Base-by-base conservation (phyloP, 768 basidiomycete genomes). In the Rhodotorula diobovata region DNA sequence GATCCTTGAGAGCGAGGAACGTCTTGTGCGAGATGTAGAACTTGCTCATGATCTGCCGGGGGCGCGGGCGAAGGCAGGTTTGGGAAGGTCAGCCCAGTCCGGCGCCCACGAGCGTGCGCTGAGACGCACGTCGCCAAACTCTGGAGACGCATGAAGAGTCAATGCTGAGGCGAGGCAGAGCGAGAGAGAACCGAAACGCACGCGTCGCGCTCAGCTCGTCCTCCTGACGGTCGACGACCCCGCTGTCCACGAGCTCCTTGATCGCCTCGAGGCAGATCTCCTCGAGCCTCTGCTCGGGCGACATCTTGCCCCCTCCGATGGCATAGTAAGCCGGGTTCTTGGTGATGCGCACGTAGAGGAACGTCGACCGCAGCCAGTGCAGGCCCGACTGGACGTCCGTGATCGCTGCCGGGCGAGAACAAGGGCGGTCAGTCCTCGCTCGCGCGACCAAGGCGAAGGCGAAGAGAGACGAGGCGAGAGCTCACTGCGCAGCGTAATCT, bases 271-370 rank as follows among this genome's bases (percentile, higher is more conserved):
- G 80, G 61, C 87, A 81, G 3, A 86, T 85, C 62, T 87, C 80
- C 61, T 86, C 85, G 54, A 99, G 80, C 20, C 80, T 74, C 56
- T 77, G 63, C 67, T 79, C 74, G 0, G 73, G 65, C 28, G 41
- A 56, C 56, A 57, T 68, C 14, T 23, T 45, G 43, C 8, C 37
- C 10, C 10, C 48, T 37, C 65, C 59, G 37, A 65, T 60, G n/a
- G 68, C 70, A 77, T 98, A 99, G 77, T 89, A 85, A 16, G 79
- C 78, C 0, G 93, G 91, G 77, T 99, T 97, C 79, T 87, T 87
- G 74, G 87, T 86, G 67, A 99, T 87, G 32, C 96, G 85, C 63
- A 89, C 88, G 77, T 86, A 95, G 23, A 99, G 81, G 80, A 97
- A 99, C 0, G 94, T 90, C 65, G 85, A 86, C 32, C 84, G 85